These are phyloP conservation scores for Aspergillus fumigatiaffinis DNA, from an alignment of 2,329 filamentous ascomycete species.

Conservation along the genomic window DNA sequence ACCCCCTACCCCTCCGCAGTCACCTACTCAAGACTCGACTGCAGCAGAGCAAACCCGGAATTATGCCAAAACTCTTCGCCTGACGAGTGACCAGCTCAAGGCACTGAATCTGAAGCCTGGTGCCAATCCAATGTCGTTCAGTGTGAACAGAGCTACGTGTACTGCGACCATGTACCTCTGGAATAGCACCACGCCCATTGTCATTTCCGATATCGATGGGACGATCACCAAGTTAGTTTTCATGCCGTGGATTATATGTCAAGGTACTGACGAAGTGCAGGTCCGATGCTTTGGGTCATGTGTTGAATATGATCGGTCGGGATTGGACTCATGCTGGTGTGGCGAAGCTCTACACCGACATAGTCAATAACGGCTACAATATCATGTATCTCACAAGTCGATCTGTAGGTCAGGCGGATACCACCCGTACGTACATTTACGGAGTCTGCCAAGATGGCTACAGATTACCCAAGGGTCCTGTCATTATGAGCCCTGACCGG, in stretches of 20 bases:
- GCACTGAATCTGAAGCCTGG: constrained; percentile 75
- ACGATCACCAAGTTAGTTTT: constrained; percentile 79
- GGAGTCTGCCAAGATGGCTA: constrained; percentile 86
- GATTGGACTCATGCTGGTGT: constrained; percentile 98
- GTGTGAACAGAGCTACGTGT: constrained; percentile 90
- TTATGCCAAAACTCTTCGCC: constrained; percentile 91
- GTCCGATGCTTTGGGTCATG: constrained; percentile 88
- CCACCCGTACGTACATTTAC: constrained; percentile 80
- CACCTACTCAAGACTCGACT: constrained; percentile 44
- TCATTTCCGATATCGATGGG: constrained; percentile 97
- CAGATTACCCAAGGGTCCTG: constrained; percentile 80
- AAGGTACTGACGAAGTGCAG: constrained; percentile 26
- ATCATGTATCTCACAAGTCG: constrained; percentile 97
- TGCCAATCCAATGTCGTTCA: constrained; percentile 93
- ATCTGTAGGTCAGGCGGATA: constrained; percentile 90
- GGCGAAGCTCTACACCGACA: constrained; percentile 95
- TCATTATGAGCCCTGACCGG: constrained; percentile 90
- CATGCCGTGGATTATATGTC: background rate
- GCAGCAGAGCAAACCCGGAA: constrained; percentile 71
- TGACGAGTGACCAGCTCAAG: constrained; percentile 95
- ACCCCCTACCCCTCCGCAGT: constrained; percentile 57
- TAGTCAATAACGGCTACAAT: constrained; percentile 93
- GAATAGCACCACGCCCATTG: constrained; percentile 85
- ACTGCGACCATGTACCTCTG: constrained; percentile 90
- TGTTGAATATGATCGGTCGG: constrained; percentile 91